These are phyloP conservation scores for Saccharata proteae DNA, from an alignment of 2,329 filamentous ascomycete genomes.

Conservation along the genomic window DNA sequence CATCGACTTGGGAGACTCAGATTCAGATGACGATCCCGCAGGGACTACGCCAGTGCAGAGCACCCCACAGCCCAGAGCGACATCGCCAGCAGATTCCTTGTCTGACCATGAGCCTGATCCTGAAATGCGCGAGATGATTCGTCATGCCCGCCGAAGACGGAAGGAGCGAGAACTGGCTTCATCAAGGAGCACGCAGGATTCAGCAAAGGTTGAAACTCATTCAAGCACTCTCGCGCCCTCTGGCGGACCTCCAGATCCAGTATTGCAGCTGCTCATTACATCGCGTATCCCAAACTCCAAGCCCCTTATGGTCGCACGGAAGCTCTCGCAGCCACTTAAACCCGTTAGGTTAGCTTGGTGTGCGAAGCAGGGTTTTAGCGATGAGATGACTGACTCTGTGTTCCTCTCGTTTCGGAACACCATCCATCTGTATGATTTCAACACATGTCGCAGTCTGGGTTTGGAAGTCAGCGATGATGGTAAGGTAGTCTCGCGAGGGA, in stretches of 20 bases:
- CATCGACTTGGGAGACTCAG: slow-evolving; percentile 5
- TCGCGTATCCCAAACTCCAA: slow-evolving; percentile 52
- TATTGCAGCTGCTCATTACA: slow-evolving; percentile 54
- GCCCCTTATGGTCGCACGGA: slow-evolving; percentile 51
- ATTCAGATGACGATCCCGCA: slow-evolving; percentile 1
- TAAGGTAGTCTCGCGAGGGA: slow-evolving; percentile 22
- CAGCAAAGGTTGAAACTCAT: neutral
- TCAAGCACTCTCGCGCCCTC: slow-evolving; percentile 8
- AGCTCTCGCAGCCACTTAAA: slow-evolving; percentile 54
- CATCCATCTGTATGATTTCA: slow-evolving; percentile 62
- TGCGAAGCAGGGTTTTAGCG: slow-evolving; percentile 43
- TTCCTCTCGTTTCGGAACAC: slow-evolving; percentile 72
- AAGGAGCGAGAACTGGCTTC: neutral
- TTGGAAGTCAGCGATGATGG: slow-evolving; percentile 38
- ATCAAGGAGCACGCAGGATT: slow-evolving; percentile 1
- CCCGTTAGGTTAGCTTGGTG: slow-evolving; percentile 61
- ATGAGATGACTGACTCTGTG: slow-evolving; percentile 40
- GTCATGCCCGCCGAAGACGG: slow-evolving; percentile 9
- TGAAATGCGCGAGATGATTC: slow-evolving; percentile 16
- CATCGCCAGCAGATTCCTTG: slow-evolving; percentile 6
- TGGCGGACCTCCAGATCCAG: slow-evolving; percentile 28
- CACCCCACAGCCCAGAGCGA: neutral
- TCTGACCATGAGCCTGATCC: slow-evolving; percentile 19
- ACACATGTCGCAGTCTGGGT: slow-evolving; percentile 55
- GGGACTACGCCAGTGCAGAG: neutral